Conservation (phyloP, 441 rosid species). For the Euphorbia celastroides region DNA sequence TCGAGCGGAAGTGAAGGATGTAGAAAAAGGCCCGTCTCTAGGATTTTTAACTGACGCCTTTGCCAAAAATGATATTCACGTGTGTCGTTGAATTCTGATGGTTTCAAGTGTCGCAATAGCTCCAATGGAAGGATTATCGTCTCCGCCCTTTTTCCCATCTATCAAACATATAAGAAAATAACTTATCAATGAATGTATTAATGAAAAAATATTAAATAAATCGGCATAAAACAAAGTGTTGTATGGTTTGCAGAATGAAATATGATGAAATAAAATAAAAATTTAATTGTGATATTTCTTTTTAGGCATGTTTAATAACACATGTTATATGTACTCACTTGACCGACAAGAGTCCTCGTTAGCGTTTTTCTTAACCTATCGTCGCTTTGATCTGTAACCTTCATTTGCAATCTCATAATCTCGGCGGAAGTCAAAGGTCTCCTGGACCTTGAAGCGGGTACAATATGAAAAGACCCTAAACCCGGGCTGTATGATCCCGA, state of each 20-base stretch:
- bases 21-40: constrained; percentile 71
- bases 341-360: constrained; percentile 89
- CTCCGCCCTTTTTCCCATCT: constrained; percentile 83
- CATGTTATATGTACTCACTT: constrained; percentile 35
- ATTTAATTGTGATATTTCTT: too few relatives aligned
- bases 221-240: too few relatives aligned
- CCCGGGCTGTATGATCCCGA: constrained; percentile 30
- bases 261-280: too few relatives aligned
- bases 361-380: constrained; percentile 81
- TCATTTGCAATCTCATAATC: constrained; percentile 93
- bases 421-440: constrained; percentile 86
- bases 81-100: constrained; percentile 63
- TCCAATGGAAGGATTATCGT: constrained; percentile 82
- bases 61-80: constrained; percentile 87
- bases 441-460: constrained; percentile 44
- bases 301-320: too few relatives aligned
- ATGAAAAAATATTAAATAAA: too few relatives aligned
- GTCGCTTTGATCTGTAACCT: constrained; percentile 81
- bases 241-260: too few relatives aligned
- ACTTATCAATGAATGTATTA: too few relatives aligned
- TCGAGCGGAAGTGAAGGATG: constrained; percentile 69
- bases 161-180: background rate
- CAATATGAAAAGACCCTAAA: constrained; percentile 30
- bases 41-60: constrained; percentile 65
- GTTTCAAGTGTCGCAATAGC: constrained; percentile 83